Base-by-base conservation (phyloP, 306 rosid species). In the Cicer chorassanicum region DNA sequence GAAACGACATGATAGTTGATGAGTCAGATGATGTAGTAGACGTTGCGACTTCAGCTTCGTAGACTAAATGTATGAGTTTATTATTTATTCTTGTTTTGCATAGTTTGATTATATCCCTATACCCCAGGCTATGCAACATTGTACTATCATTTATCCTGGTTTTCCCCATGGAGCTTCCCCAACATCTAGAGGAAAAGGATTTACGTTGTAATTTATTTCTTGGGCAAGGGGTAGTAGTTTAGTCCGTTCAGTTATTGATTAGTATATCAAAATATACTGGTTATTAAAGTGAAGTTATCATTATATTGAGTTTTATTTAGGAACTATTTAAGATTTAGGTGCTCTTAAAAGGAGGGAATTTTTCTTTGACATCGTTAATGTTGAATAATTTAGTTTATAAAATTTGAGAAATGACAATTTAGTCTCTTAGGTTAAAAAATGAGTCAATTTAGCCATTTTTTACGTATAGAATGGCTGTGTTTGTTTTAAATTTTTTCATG, bases 21-120 rank as follows among this genome's bases (percentile, higher is more conserved):
- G 92, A 92, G 65, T 84, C 88, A 1, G 94, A 86, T 64, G 96
- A 86, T 77, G 78, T 86, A 43, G 15, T 42, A 24, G 93, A 85
- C 59, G 83, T 73, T 62, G 73, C 40, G 8, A n/a, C 24, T 43
- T 55, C 82, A 0, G 84, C 76, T 21, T 78, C 82, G 56, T 84
- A 29, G 54, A 59, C 57, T 70, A 50, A 43, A 49, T 61, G 11
- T 49, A 24, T 68, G 65, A n/a, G 60, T 75, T 62, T 9, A 21
- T 14, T 9, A 21, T 55, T 41, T 2, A 60, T 11, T 44, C 6
- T 59, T n/a, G 19, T 12, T 60, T 71, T 34, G 39, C 36, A 34
- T 78, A 59, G 42, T 78, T 11, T 73, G 63, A 73, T 62, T 68
- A 15, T 49, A 65, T n/a, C 42, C 5, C 14, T 10, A 14, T 67